Percentiles rank a stretch among this genome's conserved stretches.
These are phyloP conservation scores for Neonectria sp. DNA, from an alignment of 2,329 filamentous ascomycete species.

Conservation along the genomic window DNA sequence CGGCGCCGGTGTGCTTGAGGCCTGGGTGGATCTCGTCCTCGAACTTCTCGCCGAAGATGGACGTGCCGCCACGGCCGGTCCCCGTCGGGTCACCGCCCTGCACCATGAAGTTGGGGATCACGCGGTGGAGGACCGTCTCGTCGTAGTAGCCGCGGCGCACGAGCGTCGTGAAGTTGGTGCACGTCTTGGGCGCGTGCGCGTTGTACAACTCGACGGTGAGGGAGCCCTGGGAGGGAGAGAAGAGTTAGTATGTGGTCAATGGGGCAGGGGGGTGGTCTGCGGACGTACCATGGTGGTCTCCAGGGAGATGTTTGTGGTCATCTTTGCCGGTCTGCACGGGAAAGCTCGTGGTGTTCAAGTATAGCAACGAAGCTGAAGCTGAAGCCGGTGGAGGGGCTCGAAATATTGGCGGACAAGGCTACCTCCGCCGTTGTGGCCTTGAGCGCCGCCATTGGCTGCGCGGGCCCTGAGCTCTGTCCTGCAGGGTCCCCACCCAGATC, in stretches of 20 bases:
- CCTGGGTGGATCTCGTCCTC: constrained; percentile 87
- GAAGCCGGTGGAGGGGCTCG: constrained; percentile 17
- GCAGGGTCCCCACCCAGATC: constrained; percentile 17
- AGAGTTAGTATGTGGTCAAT: constrained; percentile 8
- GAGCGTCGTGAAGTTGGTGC: constrained; percentile 89
- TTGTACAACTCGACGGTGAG: constrained; percentile 93
- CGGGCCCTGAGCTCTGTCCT: constrained; percentile 3
- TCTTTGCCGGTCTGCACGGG: constrained; percentile 53
- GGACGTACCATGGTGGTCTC: constrained; percentile 87
- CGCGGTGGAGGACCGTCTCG: constrained; percentile 88
- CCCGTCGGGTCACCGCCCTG: constrained; percentile 96
- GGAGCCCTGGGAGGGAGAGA: constrained; percentile 72
- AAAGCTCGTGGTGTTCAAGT: neutral
- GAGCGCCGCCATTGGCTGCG: constrained; percentile 12
- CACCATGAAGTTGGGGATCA: constrained; percentile 97
- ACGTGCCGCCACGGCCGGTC: constrained; percentile 88
- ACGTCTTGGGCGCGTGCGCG: constrained; percentile 88
- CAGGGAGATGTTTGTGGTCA: constrained; percentile 85
- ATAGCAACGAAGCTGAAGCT: neutral
- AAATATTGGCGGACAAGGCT: constrained; percentile 8
- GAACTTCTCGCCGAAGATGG: constrained; percentile 95
- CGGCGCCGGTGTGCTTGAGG: constrained; percentile 93
- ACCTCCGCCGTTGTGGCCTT: neutral
- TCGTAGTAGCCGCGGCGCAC: constrained; percentile 90
- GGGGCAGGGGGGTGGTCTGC: neutral